Base-by-base conservation (phyloP, 164 flowering plant species). In the Stephania japonica region DNA sequence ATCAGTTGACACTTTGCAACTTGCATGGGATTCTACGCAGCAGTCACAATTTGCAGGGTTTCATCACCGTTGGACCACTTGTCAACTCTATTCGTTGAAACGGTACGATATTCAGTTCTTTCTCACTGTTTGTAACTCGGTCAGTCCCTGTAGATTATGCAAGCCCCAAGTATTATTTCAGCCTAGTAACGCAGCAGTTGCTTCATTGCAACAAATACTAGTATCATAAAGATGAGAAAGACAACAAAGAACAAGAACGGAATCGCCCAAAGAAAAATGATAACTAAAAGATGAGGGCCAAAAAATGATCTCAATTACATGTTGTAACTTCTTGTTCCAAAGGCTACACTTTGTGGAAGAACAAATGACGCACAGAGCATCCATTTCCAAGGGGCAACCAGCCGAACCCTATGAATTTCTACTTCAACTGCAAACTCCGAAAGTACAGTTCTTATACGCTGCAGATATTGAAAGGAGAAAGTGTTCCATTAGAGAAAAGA, bases 331-430 rank as follows among this genome's bases (percentile, higher is more conserved):
- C 14, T 23, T 63, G 71, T 83, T 64, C 86, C 83, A 76, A 76
- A 87, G 19, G 93, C 97, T 66, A 92, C 94, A 68, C 81, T 85
- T 75, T 75, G 76, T 1, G 97, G 97, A 24, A 94, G 89, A 56
- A 78, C 68, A 76, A 94, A 94, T 77, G 96, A 91, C 64, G 97
- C 97, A 83, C 97, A 90, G 71, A 95, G 65, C 99, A 93, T 95
- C 94, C 97, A 93, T 81, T 95, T 95, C 70, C 93, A 91, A 1
- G 98, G 97, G 27, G 99, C 97, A 65, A 90, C 99, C 59, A 80
- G 89, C 53, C 97, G 90, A 68, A 95, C 98, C 73, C 85, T 84
- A 42, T 83, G 94, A 89, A 95, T 87, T 71, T 88, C 86, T 21
- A 89, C 89, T 65, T 88, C 83, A 77, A 89, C 83, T 11, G 87